Base-by-base conservation (phyloP, 768 basidiomycete species). In the Podaxis mareebaensis region DNA sequence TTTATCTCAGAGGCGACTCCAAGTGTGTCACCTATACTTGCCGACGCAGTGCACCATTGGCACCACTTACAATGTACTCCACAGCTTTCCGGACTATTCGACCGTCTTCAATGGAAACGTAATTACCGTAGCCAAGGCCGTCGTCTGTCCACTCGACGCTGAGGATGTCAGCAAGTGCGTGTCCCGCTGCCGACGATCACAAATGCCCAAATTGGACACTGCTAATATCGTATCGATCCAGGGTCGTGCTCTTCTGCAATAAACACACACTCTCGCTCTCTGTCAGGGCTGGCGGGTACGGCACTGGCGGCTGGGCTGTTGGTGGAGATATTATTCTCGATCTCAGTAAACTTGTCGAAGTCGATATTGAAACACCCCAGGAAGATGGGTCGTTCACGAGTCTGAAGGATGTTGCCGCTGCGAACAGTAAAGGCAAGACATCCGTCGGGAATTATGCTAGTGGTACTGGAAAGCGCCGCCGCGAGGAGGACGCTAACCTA, bases 281-380 rank as follows among this genome's bases (percentile, higher is more conserved):
- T 8, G 83, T 95, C 68, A 95, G 93, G 72, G 91, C 92, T 1
- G 95, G 95, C 26, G 95, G 95, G 0, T 95, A 91, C 71, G 95
- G 94, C 5, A 95, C 92, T 1, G 92, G 89, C 10, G 95, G 93
- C 1, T 94, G 93, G 91, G 86, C 92, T 53, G 85, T 96, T 59
- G 87, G 87, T 15, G 95, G 95, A 40, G 90, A 96, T 69, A 79
- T 96, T 61, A 87, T 96, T 70, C 74, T 96, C 67, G 95, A 96
- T 76, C 75, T 96, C 53, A 84, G 81, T 69, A 84, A 81, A 67
- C 76, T 97, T 55, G 78, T 79, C 58, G 87, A 89, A 40, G 78
- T 91, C 42, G 83, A 87, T 36, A 86, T 94, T 59, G 90, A 91
- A 70, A 68, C 79, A 6, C 90, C 90, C 17, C 75, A 72, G 12